Base-by-base conservation (phyloP, 2,329 filamentous ascomycete species). In the Lasiodiplodia sp. region DNA sequence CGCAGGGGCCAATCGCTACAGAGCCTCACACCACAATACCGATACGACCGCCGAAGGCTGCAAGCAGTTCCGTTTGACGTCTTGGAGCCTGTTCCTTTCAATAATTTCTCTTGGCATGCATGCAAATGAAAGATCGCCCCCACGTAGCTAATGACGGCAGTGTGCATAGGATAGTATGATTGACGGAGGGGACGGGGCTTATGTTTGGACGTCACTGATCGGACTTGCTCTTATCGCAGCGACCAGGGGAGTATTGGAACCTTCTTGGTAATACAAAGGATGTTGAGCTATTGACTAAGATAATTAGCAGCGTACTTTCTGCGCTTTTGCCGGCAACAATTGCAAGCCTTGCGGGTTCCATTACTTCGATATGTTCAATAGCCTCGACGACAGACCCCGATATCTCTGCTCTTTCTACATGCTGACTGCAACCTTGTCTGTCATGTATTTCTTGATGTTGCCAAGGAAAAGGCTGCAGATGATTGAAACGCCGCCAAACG, bases 361-460 rank as follows among this genome's bases (percentile, higher is more conserved):
- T 47, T 47, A 12, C 40, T n/a, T 5, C 40, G 40, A 47, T 7
- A 6, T n/a, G 4, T 47, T 23, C 31, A 56, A 12, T n/a, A 2
- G 8, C 12, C 18, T 28, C 21, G 16, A 7, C 18, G 53, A 6
- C 7, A 47, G 7, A 49, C 8, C 8, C 6, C 14, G 23, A 16
- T 40, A 2, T 23, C n/a, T 38, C 25, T 23, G 10, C 21, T 57
- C 3, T 18, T 6, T 49, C 55, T 60, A 67, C 66, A 67, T 67
- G 21, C 8, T 52, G 4, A 67, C 68, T 2, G 68, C 68, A 4
- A 67, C 37, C 12, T 69, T 37, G 25, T 69, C 51, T 8, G n/a
- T 67, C 68, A 69, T 69, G 40, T 69, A 71, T 23, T 74, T 73
- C 5, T 69, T 69, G 40, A 69, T 69, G 18, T 69, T 38, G 12